Percentiles rank a stretch among this genome's conserved stretches.
Conservation (phyloP, 495 filamentous ascomycete genomes). For the Pyronema domesticum region DNA sequence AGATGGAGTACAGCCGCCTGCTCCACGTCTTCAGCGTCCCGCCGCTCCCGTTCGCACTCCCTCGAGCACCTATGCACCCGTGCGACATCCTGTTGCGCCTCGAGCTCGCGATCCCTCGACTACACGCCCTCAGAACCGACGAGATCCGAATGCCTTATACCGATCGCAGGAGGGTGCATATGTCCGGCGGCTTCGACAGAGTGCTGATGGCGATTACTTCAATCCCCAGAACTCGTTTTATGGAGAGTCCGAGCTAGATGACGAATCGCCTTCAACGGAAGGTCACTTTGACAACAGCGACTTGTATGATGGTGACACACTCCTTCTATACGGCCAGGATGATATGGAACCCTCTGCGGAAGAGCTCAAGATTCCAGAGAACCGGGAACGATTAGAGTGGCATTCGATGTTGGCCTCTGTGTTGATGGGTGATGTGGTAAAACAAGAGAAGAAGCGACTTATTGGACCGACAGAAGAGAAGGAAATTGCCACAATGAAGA, state of each 20-base stretch:
- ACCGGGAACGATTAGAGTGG: constrained; percentile 88
- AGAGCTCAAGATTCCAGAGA: constrained; percentile 72
- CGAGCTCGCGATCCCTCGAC: constrained; percentile 36
- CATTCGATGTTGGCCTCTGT: constrained; percentile 94
- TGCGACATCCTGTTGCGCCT: constrained; percentile 44
- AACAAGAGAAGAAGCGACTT: constrained; percentile 89
- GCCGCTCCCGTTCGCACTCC: constrained; percentile 45
- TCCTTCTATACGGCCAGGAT: constrained; percentile 73
- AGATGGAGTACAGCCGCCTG: constrained; percentile 18
- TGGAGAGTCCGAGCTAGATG: constrained; percentile 77
- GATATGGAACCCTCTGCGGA: constrained; percentile 75
- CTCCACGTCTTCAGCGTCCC: constrained; percentile 36
- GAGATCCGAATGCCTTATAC: constrained; percentile 64
- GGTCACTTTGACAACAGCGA: constrained; percentile 56
- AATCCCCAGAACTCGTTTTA: constrained; percentile 37
- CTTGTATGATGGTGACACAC: constrained; percentile 76
- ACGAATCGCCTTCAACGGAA: constrained; percentile 71
- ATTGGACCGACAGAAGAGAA: constrained; percentile 64
- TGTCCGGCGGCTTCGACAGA: constrained; percentile 56
- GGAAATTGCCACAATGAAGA: constrained; percentile 49
- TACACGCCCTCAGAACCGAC: constrained; percentile 34
- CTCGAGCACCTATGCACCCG: constrained; percentile 57
- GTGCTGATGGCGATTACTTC: constrained; percentile 58
- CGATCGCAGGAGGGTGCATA: constrained; percentile 67
- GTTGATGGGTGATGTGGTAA: constrained; percentile 87